phyloP scores from a whole-genome alignment of 495 filamentous ascomycete species.

The Xylaria longipes region DNA sequence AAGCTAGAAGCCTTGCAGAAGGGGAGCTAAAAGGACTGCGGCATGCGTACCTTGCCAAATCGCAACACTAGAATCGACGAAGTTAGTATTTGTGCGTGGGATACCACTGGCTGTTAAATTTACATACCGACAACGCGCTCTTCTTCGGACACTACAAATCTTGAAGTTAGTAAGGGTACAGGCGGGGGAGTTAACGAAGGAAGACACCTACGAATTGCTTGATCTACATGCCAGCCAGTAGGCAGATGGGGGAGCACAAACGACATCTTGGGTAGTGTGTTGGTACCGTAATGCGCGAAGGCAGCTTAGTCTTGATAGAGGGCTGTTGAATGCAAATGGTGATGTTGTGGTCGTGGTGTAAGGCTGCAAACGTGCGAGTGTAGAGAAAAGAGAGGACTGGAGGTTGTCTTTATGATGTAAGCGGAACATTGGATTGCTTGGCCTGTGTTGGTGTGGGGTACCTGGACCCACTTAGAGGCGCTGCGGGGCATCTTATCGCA shows the following conservation, averaged over 20 bases:
- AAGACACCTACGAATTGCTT: constrained; percentile 68
- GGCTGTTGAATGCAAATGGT: neutral
- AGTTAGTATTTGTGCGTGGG: neutral
- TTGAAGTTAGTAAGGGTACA: constrained; percentile 10
- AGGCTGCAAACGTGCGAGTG: neutral
- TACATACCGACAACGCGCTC: constrained; percentile 90
- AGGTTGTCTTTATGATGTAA: constrained; percentile 19
- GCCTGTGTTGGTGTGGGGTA: neutral
- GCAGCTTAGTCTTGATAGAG: neutral
- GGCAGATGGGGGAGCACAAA: constrained; percentile 91
- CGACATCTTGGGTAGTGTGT: constrained; percentile 69
- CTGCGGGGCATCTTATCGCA: constrained; percentile 13
- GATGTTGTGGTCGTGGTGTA: constrained; percentile 3
- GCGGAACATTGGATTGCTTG: neutral
- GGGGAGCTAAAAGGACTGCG: neutral
- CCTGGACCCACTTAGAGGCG: neutral
- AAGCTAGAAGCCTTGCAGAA: neutral
- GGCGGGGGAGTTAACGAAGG: neutral
- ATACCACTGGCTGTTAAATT: constrained; percentile 69
- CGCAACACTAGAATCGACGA: constrained; percentile 7
- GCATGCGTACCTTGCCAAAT: constrained; percentile 24
- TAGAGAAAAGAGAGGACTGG: neutral
- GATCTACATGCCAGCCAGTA: constrained; percentile 96
- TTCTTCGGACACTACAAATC: constrained; percentile 70
- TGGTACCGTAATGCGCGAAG: neutral